phyloP scores from a whole-genome alignment of 164 flowering plant genomes.

The Hamamelis virginiana region DNA sequence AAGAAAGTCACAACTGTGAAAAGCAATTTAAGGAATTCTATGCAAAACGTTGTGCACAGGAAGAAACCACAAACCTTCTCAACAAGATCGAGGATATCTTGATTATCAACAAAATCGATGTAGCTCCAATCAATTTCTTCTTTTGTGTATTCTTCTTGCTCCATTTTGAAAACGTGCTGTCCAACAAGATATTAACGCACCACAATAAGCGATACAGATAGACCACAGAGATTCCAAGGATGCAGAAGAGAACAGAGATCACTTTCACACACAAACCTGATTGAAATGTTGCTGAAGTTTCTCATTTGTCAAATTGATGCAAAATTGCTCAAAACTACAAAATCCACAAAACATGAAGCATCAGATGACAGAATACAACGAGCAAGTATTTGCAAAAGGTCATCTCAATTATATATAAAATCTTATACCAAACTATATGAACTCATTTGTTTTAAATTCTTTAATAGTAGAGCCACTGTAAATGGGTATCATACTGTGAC shows the following conservation, averaged over 20 bases:
- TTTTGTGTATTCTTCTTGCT: slow-evolving; percentile 97
- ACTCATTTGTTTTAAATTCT: background rate
- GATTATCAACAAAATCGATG: slow-evolving; percentile 95
- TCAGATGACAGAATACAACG: background rate
- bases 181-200: slow-evolving; percentile 14
- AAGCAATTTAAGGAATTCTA: background rate
- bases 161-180: slow-evolving; percentile 99
- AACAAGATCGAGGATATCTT: slow-evolving; percentile 92
- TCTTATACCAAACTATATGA: background rate
- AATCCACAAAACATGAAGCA: slow-evolving; percentile 1
- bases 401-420: background rate
- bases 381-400: slow-evolving; percentile 1
- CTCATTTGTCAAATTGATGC: slow-evolving; percentile 99
- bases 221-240: background rate
- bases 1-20: background rate
- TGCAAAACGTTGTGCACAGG: background rate
- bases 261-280: slow-evolving; percentile 62
- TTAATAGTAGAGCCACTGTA: background rate
- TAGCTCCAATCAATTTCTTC: slow-evolving; percentile 99
- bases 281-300: slow-evolving; percentile 99
- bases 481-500: background rate
- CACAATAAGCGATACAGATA: background rate
- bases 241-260: background rate
- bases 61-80: slow-evolving; percentile 68
- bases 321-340: slow-evolving; percentile 97